Conservation (phyloP, 768 basidiomycete genomes). For the Boletus pseudo-olivaceus region DNA sequence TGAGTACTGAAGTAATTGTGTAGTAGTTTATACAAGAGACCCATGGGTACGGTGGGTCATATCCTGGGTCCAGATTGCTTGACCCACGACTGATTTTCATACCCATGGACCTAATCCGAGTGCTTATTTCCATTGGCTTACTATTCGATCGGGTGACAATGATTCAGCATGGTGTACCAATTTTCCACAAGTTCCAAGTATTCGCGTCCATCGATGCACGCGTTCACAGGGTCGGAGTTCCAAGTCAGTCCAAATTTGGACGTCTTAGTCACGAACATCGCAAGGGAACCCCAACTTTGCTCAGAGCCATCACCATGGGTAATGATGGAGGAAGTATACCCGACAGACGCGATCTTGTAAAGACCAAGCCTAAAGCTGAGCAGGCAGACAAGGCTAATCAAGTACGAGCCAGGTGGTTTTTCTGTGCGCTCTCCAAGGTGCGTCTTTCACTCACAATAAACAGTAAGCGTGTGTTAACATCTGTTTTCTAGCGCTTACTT, state of each 20-base stretch:
- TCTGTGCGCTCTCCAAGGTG: conserved; percentile 95
- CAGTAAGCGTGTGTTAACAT: neutral
- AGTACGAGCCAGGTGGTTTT: conserved; percentile 82
- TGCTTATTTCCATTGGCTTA: too few relatives aligned
- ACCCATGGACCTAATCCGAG: too few relatives aligned
- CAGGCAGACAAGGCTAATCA: conserved; percentile 91
- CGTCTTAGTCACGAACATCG: conserved; percentile 8
- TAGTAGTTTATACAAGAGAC: too few relatives aligned
- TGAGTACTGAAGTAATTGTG: too few relatives aligned
- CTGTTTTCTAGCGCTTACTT: conserved; percentile 61
- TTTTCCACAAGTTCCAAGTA: too few relatives aligned
- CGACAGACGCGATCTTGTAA: conserved; percentile 76
- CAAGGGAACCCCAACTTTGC: neutral
- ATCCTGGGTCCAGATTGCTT: too few relatives aligned
- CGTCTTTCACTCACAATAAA: neutral
- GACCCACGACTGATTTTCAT: too few relatives aligned
- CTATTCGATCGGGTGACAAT: too few relatives aligned
- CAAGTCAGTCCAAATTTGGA: neutral
- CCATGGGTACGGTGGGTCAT: too few relatives aligned
- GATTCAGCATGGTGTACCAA: too few relatives aligned
- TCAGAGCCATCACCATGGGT: conserved; percentile 51
- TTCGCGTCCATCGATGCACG: too few relatives aligned
- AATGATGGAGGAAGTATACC: conserved; percentile 90
- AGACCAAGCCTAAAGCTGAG: conserved; percentile 74
- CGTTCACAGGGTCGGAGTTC: too few relatives aligned